These are phyloP conservation scores for Scheffersomyces parashehatae DNA, from an alignment of 1,139 yeast species.

Conservation along the genomic window DNA sequence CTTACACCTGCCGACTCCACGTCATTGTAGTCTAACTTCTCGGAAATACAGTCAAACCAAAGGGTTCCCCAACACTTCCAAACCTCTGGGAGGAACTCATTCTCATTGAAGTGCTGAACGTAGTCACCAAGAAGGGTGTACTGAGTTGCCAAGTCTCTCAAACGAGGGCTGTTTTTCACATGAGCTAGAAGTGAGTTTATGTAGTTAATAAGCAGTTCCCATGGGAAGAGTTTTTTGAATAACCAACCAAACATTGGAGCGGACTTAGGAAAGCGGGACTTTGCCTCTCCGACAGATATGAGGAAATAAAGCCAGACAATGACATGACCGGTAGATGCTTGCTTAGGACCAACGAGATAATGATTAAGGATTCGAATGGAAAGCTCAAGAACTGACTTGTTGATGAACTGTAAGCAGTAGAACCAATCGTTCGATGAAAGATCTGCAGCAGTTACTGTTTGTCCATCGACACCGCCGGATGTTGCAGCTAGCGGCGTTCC, in stretches of 20 bases:
- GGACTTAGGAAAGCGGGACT: slow-evolving; percentile 46
- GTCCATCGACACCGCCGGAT: slow-evolving; percentile 27
- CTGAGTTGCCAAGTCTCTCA: slow-evolving; percentile 24
- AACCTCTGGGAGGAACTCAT: slow-evolving; percentile 69
- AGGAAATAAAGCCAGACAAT: slow-evolving; percentile 73
- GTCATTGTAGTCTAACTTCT: slow-evolving; percentile 53
- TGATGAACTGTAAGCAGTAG: slow-evolving; percentile 52
- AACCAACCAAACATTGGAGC: slow-evolving; percentile 53
- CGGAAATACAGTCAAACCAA: slow-evolving; percentile 64
- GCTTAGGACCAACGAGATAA: slow-evolving; percentile 68
- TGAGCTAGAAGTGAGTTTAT: slow-evolving; percentile 52
- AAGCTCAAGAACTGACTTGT: slow-evolving; percentile 65
- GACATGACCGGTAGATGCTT: slow-evolving; percentile 68
- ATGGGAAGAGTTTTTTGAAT: slow-evolving; percentile 58
- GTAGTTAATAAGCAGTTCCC: slow-evolving; percentile 64
- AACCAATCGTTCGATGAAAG: slow-evolving; percentile 61
- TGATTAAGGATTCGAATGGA: slow-evolving; percentile 65
- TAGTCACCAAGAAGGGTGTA: slow-evolving; percentile 35
- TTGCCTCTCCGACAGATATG: slow-evolving; percentile 61
- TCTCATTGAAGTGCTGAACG: slow-evolving; percentile 46
- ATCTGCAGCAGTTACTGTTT: slow-evolving; percentile 41
- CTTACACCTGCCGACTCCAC: slow-evolving; percentile 58
- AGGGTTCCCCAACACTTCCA: slow-evolving; percentile 86
- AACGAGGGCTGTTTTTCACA: slow-evolving; percentile 27
- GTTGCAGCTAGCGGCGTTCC: slow-evolving; percentile 7